A percentile compares a stretch with the other conserved stretches of the same genome.
These are phyloP conservation scores for Solanum hybrid DNA, from an alignment of 305 asterid genomes.

Conservation along the genomic window DNA sequence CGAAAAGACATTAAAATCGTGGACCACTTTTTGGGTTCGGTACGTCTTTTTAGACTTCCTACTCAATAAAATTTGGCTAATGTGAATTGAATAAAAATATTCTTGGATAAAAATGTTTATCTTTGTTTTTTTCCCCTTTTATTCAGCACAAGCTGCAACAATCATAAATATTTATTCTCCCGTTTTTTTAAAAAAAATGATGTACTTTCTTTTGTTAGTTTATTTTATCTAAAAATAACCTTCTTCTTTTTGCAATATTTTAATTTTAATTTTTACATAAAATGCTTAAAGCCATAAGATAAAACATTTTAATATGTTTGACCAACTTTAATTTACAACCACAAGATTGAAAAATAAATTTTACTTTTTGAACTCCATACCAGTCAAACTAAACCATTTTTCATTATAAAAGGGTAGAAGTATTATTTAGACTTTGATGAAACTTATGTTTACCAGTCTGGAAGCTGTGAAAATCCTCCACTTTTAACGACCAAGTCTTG, in stretches of 20 bases:
- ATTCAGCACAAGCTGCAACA: neutral
- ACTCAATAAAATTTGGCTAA: neutral
- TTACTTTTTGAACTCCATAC: neutral
- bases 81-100: neutral
- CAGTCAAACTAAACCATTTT: neutral
- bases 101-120: neutral
- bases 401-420: neutral
- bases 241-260: too few species aligned
- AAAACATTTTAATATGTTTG: neutral
- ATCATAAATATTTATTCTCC: neutral
- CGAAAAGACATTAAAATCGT: neutral
- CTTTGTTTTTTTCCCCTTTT: neutral
- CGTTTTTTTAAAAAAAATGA: accelerated
- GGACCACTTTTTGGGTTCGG: slow-evolving; percentile 16
- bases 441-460: neutral
- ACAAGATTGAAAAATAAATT: too few species aligned
- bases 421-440: neutral
- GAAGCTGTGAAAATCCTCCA: neutral
- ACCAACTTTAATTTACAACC: too few species aligned
- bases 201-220: neutral
- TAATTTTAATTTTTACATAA: too few species aligned
- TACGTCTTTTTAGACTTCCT: neutral
- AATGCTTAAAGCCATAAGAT: neutral
- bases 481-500: neutral
- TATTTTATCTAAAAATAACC: neutral